Conservation (phyloP, 2,329 filamentous ascomycete genomes). For the Fusarium oxysporum region DNA sequence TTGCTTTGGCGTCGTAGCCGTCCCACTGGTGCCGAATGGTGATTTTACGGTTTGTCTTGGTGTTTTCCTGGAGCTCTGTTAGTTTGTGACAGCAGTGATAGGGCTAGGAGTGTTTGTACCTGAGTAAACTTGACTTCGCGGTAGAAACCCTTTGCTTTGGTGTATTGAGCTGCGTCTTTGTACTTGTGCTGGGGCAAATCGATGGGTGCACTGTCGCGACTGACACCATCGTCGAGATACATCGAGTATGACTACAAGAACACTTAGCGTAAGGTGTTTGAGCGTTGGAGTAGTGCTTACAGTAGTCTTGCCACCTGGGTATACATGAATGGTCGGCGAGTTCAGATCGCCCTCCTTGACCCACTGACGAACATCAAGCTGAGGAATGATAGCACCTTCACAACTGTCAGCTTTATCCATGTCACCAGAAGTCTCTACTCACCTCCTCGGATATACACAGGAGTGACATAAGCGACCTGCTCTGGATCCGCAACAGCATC, state of each 20-base stretch:
- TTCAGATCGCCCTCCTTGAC: not conserved
- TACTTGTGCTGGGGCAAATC: not conserved
- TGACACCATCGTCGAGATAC: conserved; percentile 3
- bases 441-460: not conserved
- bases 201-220: not conserved
- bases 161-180: not conserved
- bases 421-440: accelerated
- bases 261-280: accelerated
- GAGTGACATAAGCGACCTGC: not conserved
- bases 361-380: not conserved
- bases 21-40: not conserved
- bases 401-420: not conserved
- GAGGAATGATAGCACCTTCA: conserved; percentile 5
- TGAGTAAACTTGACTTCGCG: not conserved
- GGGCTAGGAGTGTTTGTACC: not conserved
- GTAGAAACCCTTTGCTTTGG: not conserved
- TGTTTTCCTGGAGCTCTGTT: not conserved
- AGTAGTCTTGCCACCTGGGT: not conserved
- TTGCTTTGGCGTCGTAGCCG: not conserved
- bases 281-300: accelerated
- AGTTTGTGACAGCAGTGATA: not conserved
- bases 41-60: not conserved
- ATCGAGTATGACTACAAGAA: not conserved
- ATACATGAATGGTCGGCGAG: not conserved
- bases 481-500: not conserved